phyloP scores from a whole-genome alignment of 306 rosid genomes.

The Cicer judaicum region DNA sequence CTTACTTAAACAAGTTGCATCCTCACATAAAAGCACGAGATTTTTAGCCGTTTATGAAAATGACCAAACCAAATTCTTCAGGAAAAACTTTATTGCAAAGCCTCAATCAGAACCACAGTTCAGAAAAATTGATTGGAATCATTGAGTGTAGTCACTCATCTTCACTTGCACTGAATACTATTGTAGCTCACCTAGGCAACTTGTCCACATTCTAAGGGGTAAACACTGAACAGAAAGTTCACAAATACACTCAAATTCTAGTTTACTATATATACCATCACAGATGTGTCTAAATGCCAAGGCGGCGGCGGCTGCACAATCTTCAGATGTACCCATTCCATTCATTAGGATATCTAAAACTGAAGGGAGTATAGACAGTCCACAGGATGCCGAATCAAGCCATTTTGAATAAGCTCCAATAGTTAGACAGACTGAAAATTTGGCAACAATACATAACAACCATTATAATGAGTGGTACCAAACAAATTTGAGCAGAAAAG shows the following conservation, averaged over 20 bases:
- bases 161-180: slow-evolving; percentile 38
- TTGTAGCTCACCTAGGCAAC: slow-evolving; percentile 34
- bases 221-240: slow-evolving; percentile 43
- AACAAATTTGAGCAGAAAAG: slow-evolving; percentile 32
- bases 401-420: slow-evolving; percentile 97
- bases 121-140: slow-evolving; percentile 39
- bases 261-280: slow-evolving; percentile 73
- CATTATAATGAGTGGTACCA: slow-evolving; percentile 31
- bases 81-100: slow-evolving; percentile 32
- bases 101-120: slow-evolving; percentile 35
- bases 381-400: slow-evolving; percentile 92
- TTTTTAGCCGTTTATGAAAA: slow-evolving; percentile 29
- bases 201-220: slow-evolving; percentile 33
- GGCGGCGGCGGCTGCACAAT: slow-evolving; percentile 98
- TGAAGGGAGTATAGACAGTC: slow-evolving; percentile 77
- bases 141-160: slow-evolving; percentile 11
- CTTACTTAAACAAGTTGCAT: slow-evolving; percentile 39
- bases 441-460: slow-evolving; percentile 38
- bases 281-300: slow-evolving; percentile 94
- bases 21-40: slow-evolving; percentile 33
- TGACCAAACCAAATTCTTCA: slow-evolving; percentile 38
- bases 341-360: slow-evolving; percentile 86
- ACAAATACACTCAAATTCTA: slow-evolving; percentile 41
- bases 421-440: slow-evolving; percentile 82
- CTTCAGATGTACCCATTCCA: slow-evolving; percentile 94